phyloP scores from a whole-genome alignment of 257 asterid genomes.

The Gardenia jasminoides region DNA sequence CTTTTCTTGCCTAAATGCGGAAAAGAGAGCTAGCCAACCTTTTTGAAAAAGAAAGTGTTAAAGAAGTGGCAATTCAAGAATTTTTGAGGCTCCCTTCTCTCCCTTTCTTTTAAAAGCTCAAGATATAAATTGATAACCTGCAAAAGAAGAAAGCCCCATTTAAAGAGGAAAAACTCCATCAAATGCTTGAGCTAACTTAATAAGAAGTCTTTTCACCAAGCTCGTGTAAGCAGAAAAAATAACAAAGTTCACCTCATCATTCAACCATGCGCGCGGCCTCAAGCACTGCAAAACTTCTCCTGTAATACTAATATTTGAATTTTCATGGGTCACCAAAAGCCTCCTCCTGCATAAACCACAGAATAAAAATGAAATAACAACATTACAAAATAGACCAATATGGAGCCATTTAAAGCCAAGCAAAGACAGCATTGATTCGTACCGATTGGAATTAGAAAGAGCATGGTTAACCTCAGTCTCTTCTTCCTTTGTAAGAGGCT shows the following conservation, averaged over 20 bases:
- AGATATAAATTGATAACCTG: slow-evolving; percentile 92
- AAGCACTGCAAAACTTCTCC: slow-evolving; percentile 78
- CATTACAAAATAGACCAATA: background rate
- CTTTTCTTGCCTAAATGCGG: background rate
- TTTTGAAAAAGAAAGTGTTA: slow-evolving; percentile 84
- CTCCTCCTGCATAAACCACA: slow-evolving; percentile 43
- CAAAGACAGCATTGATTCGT: slow-evolving; percentile 11
- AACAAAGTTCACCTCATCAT: slow-evolving; percentile 70
- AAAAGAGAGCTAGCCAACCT: slow-evolving; percentile 40
- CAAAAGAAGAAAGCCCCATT: slow-evolving; percentile 25
- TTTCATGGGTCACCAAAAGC: slow-evolving; percentile 57
- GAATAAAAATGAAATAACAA: slow-evolving; percentile 13
- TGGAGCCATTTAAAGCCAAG: slow-evolving; percentile 5
- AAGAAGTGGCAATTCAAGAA: slow-evolving; percentile 89
- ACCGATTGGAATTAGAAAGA: slow-evolving; percentile 50
- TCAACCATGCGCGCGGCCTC: slow-evolving; percentile 75
- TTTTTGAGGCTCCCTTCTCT: slow-evolving; percentile 69
- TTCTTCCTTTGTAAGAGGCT: slow-evolving; percentile 64
- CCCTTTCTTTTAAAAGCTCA: slow-evolving; percentile 89
- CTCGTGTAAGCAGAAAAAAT: background rate
- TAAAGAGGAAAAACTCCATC: slow-evolving; percentile 10
- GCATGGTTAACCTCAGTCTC: slow-evolving; percentile 39
- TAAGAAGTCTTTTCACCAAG: background rate
- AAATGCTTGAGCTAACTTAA: background rate
- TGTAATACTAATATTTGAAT: slow-evolving; percentile 71